Percentiles rank a stretch among this genome's conserved stretches.
Conservation (phyloP, 345 rosid species). For the Eucalyptus pumila region DNA sequence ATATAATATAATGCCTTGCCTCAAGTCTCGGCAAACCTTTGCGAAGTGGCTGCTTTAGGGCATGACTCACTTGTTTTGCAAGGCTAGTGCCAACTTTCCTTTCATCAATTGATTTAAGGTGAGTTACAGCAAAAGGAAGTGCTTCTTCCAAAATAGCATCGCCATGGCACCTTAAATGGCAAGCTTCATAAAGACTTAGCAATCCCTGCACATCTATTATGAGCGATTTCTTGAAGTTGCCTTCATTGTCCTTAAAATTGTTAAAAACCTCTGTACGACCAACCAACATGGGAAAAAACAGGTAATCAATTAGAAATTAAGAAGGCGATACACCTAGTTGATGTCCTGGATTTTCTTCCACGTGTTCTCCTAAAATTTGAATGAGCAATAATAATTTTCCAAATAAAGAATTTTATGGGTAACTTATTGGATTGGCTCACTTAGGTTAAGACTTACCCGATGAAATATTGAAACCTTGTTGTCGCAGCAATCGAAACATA, state of each 20-base stretch:
- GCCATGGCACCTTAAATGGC: neutral
- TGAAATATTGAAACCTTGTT: neutral
- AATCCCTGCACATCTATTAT: neutral
- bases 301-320: neutral
- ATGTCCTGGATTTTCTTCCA: neutral
- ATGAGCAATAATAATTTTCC: neutral
- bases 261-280: neutral
- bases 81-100: neutral
- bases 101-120: neutral
- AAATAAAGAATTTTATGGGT: neutral
- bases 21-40: neutral
- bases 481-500: neutral
- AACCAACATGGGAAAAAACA: neutral
- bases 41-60: neutral
- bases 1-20: neutral
- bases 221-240: neutral
- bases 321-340: neutral
- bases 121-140: neutral
- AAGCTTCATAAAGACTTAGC: slow-evolving; percentile 3
- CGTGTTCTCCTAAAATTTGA: neutral
- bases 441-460: neutral
- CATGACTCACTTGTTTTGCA: neutral
- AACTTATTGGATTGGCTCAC: neutral
- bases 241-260: neutral
- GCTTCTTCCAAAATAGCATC: slow-evolving; percentile 1